Evolutionary conservation across 2,329 filamentous ascomycete species (phyloP).

Genomic region (Cordyceps cicadae): DNA sequence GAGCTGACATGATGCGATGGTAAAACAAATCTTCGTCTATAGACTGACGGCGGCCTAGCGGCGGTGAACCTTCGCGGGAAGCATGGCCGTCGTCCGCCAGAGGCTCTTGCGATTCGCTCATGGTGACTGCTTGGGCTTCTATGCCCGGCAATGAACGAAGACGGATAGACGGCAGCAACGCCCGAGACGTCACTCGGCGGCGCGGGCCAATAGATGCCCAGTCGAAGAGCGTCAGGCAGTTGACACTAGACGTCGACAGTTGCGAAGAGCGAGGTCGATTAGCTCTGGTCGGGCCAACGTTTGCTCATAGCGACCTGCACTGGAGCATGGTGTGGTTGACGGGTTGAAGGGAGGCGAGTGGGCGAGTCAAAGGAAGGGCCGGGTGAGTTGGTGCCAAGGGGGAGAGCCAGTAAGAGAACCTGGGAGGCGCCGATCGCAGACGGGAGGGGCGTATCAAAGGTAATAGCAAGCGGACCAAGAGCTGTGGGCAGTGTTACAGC

Average conservation of each 20-base stretch:
- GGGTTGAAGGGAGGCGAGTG: slow-evolving; percentile 12
- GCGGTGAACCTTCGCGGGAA: slow-evolving; percentile 21
- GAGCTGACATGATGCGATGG: slow-evolving; percentile 41
- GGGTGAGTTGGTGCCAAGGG: slow-evolving; percentile 1
- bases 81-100: slow-evolving; percentile 26
- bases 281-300: slow-evolving; percentile 23
- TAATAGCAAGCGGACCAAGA: slow-evolving; percentile 7
- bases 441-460: slow-evolving; percentile 6
- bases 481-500: slow-evolving; percentile 16
- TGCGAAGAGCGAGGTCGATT: slow-evolving; percentile 26
- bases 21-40: slow-evolving; percentile 49
- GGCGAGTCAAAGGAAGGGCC: neutral
- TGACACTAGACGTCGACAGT: slow-evolving; percentile 1
- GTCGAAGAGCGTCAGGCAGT: neutral
- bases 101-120: slow-evolving; percentile 25
- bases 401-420: slow-evolving; percentile 10
- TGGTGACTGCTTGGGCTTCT: slow-evolving; percentile 20
- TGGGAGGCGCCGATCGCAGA: slow-evolving; percentile 11
- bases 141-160: slow-evolving; percentile 12
- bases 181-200: slow-evolving; percentile 2
- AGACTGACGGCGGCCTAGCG: slow-evolving; percentile 39
- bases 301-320: slow-evolving; percentile 31
- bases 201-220: slow-evolving; percentile 1
- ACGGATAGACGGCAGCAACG: slow-evolving; percentile 1
- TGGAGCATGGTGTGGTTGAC: slow-evolving; percentile 22